Percentiles rank a stretch among this genome's conserved stretches.
Evolutionary conservation across 2,329 filamentous ascomycete species (phyloP).

Genomic region (Microdochium bolleyi): DNA sequence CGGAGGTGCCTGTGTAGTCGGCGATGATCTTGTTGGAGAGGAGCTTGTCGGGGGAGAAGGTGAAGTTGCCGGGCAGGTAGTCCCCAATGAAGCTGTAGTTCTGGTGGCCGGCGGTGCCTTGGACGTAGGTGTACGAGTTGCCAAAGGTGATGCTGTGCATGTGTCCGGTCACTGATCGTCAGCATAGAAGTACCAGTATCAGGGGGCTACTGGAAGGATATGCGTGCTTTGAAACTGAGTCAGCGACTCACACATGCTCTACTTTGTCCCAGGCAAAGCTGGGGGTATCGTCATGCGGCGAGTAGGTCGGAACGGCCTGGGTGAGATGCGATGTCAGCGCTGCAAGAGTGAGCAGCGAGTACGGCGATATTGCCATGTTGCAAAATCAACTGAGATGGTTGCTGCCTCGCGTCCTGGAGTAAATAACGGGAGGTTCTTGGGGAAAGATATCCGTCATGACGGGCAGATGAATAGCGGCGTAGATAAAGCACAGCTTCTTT

Average conservation of each 20-base stretch:
- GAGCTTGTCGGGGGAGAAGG: conserved; percentile 29
- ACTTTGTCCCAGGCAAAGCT: neutral
- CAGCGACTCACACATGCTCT: conserved; percentile 1
- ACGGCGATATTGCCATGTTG: neutral
- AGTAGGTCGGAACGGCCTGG: neutral
- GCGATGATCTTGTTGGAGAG: conserved; percentile 38
- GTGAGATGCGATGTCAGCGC: neutral
- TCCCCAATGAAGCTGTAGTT: conserved; percentile 43
- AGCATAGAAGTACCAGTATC: neutral
- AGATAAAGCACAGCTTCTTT: too few relatives aligned
- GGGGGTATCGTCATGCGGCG: neutral
- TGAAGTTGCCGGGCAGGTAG: conserved; percentile 22
- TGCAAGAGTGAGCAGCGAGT: neutral
- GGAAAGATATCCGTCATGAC: too few relatives aligned
- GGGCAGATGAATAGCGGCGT: too few relatives aligned
- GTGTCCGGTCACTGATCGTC: neutral
- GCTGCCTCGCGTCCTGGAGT: too few relatives aligned
- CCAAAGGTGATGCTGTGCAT: conserved; percentile 29
- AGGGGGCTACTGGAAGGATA: neutral
- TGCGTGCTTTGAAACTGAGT: too few relatives aligned
- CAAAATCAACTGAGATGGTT: too few relatives aligned
- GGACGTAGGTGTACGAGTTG: conserved; percentile 38
- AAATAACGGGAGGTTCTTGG: too few relatives aligned
- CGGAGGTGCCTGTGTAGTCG: conserved; percentile 40
- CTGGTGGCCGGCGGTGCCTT: conserved; percentile 34